These are phyloP conservation scores for Sarcodon aspratus DNA, from an alignment of 768 basidiomycete genomes.

Conservation along the genomic window DNA sequence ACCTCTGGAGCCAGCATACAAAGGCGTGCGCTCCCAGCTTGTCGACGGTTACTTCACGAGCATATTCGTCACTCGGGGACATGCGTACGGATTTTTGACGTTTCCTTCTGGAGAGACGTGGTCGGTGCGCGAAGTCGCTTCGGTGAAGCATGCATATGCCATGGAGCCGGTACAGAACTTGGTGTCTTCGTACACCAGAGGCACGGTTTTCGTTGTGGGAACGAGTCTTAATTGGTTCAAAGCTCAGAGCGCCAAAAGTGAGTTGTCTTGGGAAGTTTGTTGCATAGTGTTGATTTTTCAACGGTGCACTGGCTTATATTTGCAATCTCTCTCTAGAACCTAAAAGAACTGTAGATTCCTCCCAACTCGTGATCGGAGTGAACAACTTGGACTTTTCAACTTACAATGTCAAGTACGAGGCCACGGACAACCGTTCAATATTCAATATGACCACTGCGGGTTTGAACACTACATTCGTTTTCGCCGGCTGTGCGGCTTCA, in stretches of 20 bases:
- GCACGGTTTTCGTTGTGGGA: neutral
- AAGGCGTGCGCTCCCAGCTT: neutral
- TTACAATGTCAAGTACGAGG: neutral
- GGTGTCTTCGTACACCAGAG: neutral
- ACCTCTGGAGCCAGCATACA: neutral
- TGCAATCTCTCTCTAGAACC: no score
- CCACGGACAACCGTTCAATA: neutral
- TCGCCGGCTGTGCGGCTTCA: neutral
- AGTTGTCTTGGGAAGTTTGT: neutral
- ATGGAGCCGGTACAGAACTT: neutral
- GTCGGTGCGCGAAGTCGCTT: neutral
- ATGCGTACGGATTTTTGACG: neutral
- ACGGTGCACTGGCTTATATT: neutral
- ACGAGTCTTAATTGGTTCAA: neutral
- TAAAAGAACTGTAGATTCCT: neutral
- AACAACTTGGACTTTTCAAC: neutral
- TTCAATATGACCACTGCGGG: neutral
- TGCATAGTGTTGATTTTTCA: neutral
- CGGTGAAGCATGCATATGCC: neutral
- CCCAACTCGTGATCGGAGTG: neutral
- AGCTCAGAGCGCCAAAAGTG: neutral
- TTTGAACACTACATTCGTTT: neutral
- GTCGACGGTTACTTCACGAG: neutral
- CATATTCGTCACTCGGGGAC: neutral
- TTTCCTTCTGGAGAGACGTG: neutral